These are phyloP conservation scores for Aureobasidium subglaciale DNA, from an alignment of 2,329 filamentous ascomycete species.

Conservation along the genomic window DNA sequence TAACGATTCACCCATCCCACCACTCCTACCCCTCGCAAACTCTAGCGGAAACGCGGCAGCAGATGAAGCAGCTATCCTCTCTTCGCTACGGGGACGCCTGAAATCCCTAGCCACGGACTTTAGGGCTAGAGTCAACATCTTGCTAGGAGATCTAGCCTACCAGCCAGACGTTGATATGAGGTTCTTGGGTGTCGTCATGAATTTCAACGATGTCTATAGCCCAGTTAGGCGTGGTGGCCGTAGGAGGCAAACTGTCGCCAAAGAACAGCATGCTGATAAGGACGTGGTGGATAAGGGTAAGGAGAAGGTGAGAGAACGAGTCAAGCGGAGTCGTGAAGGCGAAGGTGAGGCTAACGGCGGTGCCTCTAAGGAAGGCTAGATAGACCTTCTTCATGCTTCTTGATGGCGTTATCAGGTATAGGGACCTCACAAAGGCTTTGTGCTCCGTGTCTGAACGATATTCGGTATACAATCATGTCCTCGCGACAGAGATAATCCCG, in stretches of 20 bases:
- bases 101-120: constrained; percentile 68
- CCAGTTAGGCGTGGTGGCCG: constrained; percentile 53
- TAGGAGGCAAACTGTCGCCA: neutral
- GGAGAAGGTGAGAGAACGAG: constrained; percentile 18
- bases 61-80: constrained; percentile 59
- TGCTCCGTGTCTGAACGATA: too few species aligned
- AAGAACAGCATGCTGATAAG: neutral
- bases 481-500: too few species aligned
- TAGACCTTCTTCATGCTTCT: too few species aligned
- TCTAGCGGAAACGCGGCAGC: constrained; percentile 30
- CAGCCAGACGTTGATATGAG: constrained; percentile 93
- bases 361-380: neutral
- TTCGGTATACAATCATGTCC: too few species aligned
- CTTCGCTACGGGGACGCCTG: constrained; percentile 67
- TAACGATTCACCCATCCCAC: constrained; percentile 37
- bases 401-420: neutral
- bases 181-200: constrained; percentile 95
- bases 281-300: constrained; percentile 3
- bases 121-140: constrained; percentile 64
- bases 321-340: constrained; percentile 10
- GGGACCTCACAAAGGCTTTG: neutral
- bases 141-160: constrained; percentile 85
- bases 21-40: constrained; percentile 29
- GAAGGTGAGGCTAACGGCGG: constrained; percentile 16
- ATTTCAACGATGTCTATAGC: constrained; percentile 96